These are phyloP conservation scores for Russula earlei DNA, from an alignment of 768 basidiomycete species.

Conservation along the genomic window DNA sequence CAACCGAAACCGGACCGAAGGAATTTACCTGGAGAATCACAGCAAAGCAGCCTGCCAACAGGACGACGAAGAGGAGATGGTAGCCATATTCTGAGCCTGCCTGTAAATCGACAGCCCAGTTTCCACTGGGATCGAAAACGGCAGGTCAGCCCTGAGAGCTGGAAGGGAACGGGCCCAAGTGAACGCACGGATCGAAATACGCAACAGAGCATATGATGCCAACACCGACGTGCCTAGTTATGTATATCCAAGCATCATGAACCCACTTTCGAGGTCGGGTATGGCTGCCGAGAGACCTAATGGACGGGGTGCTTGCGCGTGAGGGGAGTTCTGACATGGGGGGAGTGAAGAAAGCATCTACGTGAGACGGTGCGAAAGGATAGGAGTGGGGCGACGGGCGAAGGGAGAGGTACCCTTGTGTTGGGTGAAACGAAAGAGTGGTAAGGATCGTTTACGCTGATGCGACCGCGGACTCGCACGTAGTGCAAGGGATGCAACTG, in stretches of 20 bases:
- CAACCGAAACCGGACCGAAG: background rate
- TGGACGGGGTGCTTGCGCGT: background rate
- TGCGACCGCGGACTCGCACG: background rate
- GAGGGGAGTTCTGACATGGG: conserved; percentile 9
- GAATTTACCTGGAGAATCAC: conserved; percentile 63
- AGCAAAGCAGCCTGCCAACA: conserved; percentile 75
- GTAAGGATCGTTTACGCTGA: background rate
- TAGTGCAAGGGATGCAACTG: background rate
- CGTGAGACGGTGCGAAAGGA: background rate
- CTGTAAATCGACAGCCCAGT: conserved; percentile 86
- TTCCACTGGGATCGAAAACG: conserved; percentile 41
- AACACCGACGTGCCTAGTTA: conserved; percentile 61
- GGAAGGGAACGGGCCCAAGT: background rate
- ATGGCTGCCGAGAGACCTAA: background rate
- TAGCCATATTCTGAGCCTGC: conserved; percentile 84
- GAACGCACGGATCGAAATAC: conserved; percentile 75
- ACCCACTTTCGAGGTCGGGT: background rate
- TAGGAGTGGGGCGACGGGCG: background rate
- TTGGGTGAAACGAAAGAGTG: conserved; percentile 17
- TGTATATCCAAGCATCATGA: conserved; percentile 31
- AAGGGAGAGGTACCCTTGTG: conserved; percentile 1
- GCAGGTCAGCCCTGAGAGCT: background rate
- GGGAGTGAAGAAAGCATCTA: conserved; percentile 8
- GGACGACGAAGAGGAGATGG: conserved; percentile 65
- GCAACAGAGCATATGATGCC: conserved; percentile 85